These are phyloP conservation scores for Zygnema cylindricum DNA, from an alignment of 139 green algal species.

Conservation along the genomic window DNA sequence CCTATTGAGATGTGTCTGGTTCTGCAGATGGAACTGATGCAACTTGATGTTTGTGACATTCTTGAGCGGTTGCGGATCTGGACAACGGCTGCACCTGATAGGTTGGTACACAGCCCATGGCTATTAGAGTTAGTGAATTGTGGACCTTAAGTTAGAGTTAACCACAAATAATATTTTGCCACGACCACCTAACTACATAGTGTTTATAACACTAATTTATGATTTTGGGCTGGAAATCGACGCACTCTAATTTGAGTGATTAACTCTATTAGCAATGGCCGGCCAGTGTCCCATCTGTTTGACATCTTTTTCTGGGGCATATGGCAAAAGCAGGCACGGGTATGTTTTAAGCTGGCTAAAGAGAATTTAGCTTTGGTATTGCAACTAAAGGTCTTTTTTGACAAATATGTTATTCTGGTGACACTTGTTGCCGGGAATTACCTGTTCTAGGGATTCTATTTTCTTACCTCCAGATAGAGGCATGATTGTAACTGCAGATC, in stretches of 20 bases:
- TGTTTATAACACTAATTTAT: not conserved
- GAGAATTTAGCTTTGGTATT: not conserved
- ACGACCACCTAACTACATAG: not conserved
- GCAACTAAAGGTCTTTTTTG: not conserved
- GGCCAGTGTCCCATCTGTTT: too few species aligned
- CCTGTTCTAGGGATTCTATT: too few species aligned
- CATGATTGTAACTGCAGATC: not conserved
- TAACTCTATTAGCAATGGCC: not conserved
- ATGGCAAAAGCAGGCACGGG: not conserved
- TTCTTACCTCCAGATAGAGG: not conserved
- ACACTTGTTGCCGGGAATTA: too few species aligned
- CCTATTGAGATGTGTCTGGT: not conserved
- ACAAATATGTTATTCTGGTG: not conserved
- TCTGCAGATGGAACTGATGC: conserved; percentile 24
- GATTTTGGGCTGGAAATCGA: not conserved
- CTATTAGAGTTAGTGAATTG: not conserved
- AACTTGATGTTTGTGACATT: not conserved
- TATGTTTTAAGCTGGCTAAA: not conserved
- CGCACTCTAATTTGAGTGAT: not conserved
- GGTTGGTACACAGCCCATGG: too few species aligned
- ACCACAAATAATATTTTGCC: not conserved
- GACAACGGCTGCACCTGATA: not conserved
- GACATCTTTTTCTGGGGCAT: too few species aligned
- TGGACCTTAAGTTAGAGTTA: not conserved
- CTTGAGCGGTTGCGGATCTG: conserved; percentile 1